A percentile compares a stretch with the other conserved stretches of the same genome.
These are phyloP conservation scores for Fallopia convolvulus DNA, from an alignment of 148 eudicot species.

Conservation along the genomic window DNA sequence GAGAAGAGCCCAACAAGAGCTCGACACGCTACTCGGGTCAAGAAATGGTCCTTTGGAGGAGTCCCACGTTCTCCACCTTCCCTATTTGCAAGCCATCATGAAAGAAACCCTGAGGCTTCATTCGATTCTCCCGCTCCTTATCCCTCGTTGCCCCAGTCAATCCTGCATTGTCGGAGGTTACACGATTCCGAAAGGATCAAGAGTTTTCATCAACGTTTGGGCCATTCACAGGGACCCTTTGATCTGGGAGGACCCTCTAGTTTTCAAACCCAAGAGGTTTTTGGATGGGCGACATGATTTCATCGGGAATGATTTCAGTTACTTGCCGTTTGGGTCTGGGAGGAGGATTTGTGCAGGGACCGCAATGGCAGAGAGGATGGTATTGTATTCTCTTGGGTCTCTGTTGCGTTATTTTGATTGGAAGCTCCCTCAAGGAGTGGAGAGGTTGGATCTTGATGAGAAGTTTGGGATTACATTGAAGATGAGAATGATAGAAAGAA, in stretches of 20 bases:
- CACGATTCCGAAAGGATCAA: constrained; percentile 44
- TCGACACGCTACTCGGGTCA: constrained; percentile 37
- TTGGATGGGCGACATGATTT: constrained; percentile 34
- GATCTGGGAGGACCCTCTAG: constrained; percentile 44
- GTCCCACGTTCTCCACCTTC: constrained; percentile 38
- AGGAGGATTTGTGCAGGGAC: constrained; percentile 62
- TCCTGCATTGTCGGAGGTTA: constrained; percentile 29
- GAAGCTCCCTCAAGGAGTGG: constrained; percentile 37
- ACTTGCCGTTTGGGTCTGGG: constrained; percentile 70
- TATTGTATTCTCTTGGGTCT: constrained; percentile 41
- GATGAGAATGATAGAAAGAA: too few relatives aligned
- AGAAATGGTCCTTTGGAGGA: constrained; percentile 40
- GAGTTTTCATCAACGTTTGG: constrained; percentile 51
- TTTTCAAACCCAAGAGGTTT: constrained; percentile 58
- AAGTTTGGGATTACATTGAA: constrained; percentile 55
- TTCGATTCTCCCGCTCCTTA: constrained; percentile 6
- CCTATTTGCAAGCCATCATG: constrained; percentile 33
- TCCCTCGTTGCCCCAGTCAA: not conserved
- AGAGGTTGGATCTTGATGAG: constrained; percentile 34
- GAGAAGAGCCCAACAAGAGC: constrained; percentile 40
- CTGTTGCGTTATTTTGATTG: constrained; percentile 58
- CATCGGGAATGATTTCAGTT: constrained; percentile 39
- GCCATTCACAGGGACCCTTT: constrained; percentile 56
- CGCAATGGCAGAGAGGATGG: constrained; percentile 50
- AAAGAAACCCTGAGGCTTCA: not conserved